Conservation (phyloP, 192 early-diverging fungal species). For the Tieghemiomyces parasiticus region DNA sequence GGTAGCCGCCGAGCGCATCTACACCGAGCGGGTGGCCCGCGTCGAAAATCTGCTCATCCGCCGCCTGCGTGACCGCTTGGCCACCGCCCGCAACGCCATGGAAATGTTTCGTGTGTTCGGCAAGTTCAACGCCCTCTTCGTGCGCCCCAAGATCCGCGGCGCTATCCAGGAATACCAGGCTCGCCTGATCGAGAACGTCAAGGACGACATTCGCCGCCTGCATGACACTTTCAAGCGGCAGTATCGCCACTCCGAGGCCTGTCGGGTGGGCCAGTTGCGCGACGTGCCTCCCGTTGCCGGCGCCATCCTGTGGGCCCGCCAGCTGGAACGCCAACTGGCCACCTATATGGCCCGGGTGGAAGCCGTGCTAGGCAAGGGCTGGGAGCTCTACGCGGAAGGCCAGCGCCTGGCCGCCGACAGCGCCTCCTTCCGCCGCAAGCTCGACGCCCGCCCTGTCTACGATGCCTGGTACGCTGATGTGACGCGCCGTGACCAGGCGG, state of each 20-base stretch:
- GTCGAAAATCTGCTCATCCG: slow-evolving; percentile 98
- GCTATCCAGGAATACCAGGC: slow-evolving; percentile 99
- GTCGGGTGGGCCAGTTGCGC: slow-evolving; percentile 77
- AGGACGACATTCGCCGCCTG: slow-evolving; percentile 90
- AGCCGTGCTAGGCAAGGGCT: slow-evolving; percentile 92
- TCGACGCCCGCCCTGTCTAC: slow-evolving; percentile 83
- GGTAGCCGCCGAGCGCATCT: slow-evolving; percentile 75
- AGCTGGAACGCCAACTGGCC: slow-evolving; percentile 94
- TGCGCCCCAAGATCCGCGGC: slow-evolving; percentile 97
- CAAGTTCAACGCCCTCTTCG: slow-evolving; percentile 99
- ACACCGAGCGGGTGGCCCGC: slow-evolving; percentile 87
- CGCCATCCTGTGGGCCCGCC: slow-evolving; percentile 89
- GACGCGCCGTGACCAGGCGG: slow-evolving; percentile 59
- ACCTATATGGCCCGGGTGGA: slow-evolving; percentile 95
- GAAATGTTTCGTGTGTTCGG: slow-evolving; percentile 99
- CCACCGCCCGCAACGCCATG: slow-evolving; percentile 87
- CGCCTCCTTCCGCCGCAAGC: slow-evolving; percentile 78
- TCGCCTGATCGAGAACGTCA: slow-evolving; percentile 93
- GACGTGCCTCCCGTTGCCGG: slow-evolving; percentile 89
- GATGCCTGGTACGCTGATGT: slow-evolving; percentile 87
- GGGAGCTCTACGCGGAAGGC: slow-evolving; percentile 96
- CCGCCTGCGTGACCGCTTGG: slow-evolving; percentile 80
- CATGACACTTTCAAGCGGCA: slow-evolving; percentile 93
- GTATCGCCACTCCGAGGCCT: slow-evolving; percentile 79
- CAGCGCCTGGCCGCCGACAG: slow-evolving; percentile 82